Evolutionary conservation across 345 rosid genomes (phyloP), one percentile per base, ranked within the genome.

Genomic region (Isatis tinctoria): DNA sequence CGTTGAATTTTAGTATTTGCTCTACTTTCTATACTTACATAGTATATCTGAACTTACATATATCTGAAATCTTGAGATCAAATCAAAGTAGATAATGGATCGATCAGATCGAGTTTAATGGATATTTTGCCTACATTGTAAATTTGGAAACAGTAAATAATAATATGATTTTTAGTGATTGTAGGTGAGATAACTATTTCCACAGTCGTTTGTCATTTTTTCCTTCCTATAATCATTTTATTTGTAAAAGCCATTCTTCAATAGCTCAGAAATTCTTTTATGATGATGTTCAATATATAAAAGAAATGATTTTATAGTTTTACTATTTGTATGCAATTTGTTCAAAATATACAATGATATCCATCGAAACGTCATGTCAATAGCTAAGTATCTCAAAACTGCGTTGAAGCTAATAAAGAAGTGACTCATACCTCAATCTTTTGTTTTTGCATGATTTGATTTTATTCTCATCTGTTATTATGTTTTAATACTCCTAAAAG

Each of bases 341-440:
- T 64, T 65, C 5, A 72, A 32, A 26, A 16, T 26, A 61, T 24
- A 48, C 8, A 64, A 63, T 16, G 48, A 56, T 56, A 44, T 28
- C 2, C 51, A 43, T 4, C 26, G 67, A 67, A 59, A 67, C 73
- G 73, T 74, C 73, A 47, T 48, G 6, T 58, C 67, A 65, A 45
- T 24, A 56, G 17, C 44, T 6, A 73, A 53, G 45, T 64, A 53
- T 73, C 47, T 64, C 22, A 72, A 37, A 26, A 28, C 20, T 3
- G 11, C 10, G 44, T 28, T 51, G 43, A 39, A 40, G 18, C 62
- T 72, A 51, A 39, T 53, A 14, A 64, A 32, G 39, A 65, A 53
- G 48, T 53, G 37, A 41, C 39, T 6, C 45, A 63, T 63, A 52
- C 6, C 47, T 41, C 30, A 35, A 26, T 14, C 7, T n/a, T 72